Conservation (phyloP, 768 basidiomycete genomes). For the Mycena crocata region DNA sequence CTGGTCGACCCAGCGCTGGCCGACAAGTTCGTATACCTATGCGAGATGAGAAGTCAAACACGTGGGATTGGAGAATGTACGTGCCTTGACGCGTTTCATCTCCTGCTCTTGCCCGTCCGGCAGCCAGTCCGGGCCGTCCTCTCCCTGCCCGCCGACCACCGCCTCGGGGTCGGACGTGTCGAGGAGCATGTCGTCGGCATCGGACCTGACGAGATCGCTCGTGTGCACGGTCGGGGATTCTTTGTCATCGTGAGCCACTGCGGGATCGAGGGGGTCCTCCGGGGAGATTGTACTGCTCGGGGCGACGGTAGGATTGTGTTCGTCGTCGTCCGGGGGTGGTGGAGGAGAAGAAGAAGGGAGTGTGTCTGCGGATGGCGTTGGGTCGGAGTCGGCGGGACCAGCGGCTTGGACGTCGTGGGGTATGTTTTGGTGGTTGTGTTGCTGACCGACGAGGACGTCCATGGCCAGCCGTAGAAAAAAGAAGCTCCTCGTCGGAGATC, state of each 20-base stretch:
- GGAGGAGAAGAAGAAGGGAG: conserved; percentile 31
- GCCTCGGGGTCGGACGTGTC: conserved; percentile 56
- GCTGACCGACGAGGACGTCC: conserved; percentile 54
- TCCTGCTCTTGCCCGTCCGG: conserved; percentile 73
- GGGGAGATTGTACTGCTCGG: conserved; percentile 33
- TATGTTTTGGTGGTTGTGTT: conserved; percentile 21
- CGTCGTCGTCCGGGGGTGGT: conserved; percentile 24
- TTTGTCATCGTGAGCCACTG: conserved; percentile 44
- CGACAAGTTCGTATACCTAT: conserved; percentile 95
- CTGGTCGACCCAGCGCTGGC: conserved; percentile 92
- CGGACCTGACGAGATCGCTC: conserved; percentile 52
- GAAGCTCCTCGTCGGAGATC: conserved; percentile 27
- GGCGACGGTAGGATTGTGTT: conserved; percentile 27
- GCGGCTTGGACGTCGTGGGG: conserved; percentile 40
- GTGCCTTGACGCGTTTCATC: conserved; percentile 87
- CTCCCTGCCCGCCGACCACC: conserved; percentile 52
- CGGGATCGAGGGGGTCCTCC: neutral
- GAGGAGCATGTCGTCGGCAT: conserved; percentile 57
- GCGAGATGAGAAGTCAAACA: conserved; percentile 31
- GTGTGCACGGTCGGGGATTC: conserved; percentile 48
- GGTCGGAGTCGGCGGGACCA: conserved; percentile 40
- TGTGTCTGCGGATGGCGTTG: conserved; percentile 42
- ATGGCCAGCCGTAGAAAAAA: conserved; percentile 53
- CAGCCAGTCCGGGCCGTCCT: conserved; percentile 72
- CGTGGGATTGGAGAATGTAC: conserved; percentile 42